Conservation (phyloP, 257 asterid genomes). For the Plantago elongata region DNA sequence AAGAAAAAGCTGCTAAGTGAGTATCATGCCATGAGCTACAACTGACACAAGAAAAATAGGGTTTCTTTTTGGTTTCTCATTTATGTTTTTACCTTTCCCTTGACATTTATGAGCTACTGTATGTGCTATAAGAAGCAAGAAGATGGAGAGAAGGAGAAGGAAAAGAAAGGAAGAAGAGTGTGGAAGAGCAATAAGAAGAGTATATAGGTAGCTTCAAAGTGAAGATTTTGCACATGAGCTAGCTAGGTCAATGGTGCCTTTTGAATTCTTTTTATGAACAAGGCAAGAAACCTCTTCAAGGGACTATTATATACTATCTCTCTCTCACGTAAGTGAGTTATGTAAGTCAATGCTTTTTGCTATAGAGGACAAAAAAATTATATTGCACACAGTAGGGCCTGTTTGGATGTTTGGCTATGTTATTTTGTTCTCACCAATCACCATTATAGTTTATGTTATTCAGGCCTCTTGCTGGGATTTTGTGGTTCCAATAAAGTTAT, state of each 20-base stretch:
- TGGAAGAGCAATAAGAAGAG: conserved; percentile 4
- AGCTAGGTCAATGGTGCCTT: conserved; percentile 18
- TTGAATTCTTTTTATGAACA: background rate
- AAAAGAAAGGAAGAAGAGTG: conserved; percentile 7
- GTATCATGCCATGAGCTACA: background rate
- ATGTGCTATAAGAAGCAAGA: background rate
- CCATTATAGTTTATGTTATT: background rate
- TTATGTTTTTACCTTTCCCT: conserved; percentile 51
- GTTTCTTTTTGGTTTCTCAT: background rate
- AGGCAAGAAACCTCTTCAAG: conserved; percentile 2
- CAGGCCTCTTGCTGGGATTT: no score
- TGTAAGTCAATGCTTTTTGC: conserved; percentile 12
- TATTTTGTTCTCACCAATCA: background rate
- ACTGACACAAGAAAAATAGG: conserved; percentile 1
- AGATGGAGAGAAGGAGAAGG: conserved; percentile 9
- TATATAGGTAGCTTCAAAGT: conserved; percentile 17
- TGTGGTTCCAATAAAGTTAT: no score
- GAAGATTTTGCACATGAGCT: conserved; percentile 8
- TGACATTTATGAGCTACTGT: conserved; percentile 39
- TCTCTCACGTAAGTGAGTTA: conserved; percentile 1
- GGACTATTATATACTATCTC: background rate
- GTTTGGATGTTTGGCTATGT: background rate
- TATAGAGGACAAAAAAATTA: conserved; percentile 9
- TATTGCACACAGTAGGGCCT: conserved; percentile 10
- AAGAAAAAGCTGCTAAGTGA: background rate